Conservation (phyloP, 208 protist genomes). For the Blastocrithidia nonstop region DNA sequence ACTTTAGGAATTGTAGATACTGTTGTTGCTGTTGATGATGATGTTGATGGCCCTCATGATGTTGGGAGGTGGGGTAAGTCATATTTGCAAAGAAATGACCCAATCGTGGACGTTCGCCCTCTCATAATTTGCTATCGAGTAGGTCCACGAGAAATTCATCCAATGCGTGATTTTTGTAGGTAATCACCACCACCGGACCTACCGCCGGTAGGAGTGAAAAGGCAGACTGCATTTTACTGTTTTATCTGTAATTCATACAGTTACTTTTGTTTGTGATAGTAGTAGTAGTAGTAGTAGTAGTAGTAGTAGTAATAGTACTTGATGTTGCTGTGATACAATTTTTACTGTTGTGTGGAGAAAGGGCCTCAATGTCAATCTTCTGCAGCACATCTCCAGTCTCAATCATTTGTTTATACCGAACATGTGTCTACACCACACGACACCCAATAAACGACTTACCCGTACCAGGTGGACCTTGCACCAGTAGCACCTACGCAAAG, state of each 20-base stretch:
- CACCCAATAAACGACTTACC: constrained; percentile 92
- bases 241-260: no score
- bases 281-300: no score
- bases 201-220: constrained; percentile 52
- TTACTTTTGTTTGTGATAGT: no score
- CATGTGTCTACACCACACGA: constrained; percentile 77
- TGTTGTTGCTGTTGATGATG: no score
- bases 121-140: constrained; percentile 56
- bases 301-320: not conserved
- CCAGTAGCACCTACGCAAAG: constrained; percentile 56
- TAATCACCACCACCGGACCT: constrained; percentile 84
- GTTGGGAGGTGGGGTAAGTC: no score
- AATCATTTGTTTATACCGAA: constrained; percentile 79
- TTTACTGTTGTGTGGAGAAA: constrained; percentile 4
- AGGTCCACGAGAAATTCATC: constrained; percentile 86
- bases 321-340: not conserved
- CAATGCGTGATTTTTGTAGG: constrained; percentile 92
- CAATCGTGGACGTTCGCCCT: constrained; percentile 29
- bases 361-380: constrained; percentile 59
- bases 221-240: no score
- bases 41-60: not conserved
- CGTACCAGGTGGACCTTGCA: constrained; percentile 89
- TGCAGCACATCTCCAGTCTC: constrained; percentile 76
- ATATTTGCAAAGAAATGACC: constrained; percentile 20
- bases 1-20: not conserved